These are phyloP conservation scores for Pythium graminicola DNA, from an alignment of 352 stramenopile genomes.

Conservation along the genomic window DNA sequence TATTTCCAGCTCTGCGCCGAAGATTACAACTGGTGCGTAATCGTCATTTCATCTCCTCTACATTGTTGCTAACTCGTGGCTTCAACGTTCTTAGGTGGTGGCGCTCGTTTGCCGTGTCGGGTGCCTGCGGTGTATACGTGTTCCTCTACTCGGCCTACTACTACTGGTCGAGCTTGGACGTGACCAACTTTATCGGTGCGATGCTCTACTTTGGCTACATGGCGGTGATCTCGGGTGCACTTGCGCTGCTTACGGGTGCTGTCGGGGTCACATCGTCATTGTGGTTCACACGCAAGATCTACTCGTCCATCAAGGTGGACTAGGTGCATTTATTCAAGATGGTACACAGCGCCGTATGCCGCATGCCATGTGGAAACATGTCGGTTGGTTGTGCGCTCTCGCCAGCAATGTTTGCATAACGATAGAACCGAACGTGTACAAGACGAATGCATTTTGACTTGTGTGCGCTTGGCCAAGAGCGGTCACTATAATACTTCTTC, in stretches of 20 bases:
- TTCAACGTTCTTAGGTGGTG: slow-evolving; percentile 86
- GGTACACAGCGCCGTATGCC: no score
- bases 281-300: slow-evolving; percentile 98
- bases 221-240: slow-evolving; percentile 95
- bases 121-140: slow-evolving; percentile 96
- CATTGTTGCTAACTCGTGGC: no score
- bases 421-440: no score
- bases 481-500: no score
- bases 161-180: slow-evolving; percentile 94
- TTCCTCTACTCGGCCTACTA: slow-evolving; percentile 99
- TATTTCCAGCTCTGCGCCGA: slow-evolving; percentile 99
- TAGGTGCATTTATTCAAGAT: no score
- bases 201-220: slow-evolving; percentile 99
- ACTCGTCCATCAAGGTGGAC: slow-evolving; percentile 97
- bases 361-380: slow-evolving; percentile 9
- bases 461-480: no score
- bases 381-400: background rate
- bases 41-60: background rate
- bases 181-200: slow-evolving; percentile 87
- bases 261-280: slow-evolving; percentile 97
- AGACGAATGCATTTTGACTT: no score
- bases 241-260: slow-evolving; percentile 94
- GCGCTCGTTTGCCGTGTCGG: slow-evolving; percentile 97
- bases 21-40: slow-evolving; percentile 98
- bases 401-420: background rate